Evolutionary conservation across 2,329 filamentous ascomycete species (phyloP).

Genomic region (Curvularia sp.): DNA sequence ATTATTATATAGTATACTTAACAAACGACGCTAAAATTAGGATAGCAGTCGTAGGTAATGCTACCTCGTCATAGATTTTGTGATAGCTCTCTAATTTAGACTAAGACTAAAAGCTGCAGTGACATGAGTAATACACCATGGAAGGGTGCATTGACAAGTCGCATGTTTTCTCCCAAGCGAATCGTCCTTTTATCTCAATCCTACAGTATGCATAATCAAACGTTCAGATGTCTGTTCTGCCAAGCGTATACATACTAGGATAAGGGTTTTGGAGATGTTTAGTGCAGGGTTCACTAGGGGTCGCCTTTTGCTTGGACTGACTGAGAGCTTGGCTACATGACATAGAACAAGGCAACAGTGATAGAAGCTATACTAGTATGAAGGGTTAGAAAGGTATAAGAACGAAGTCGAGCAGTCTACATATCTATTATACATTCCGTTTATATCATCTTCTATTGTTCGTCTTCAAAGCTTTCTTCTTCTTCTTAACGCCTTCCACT

Average conservation of each 20-base stretch:
- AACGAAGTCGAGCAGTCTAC: not conserved
- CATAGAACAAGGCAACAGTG: not conserved
- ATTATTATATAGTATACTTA: not conserved
- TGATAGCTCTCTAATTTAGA: no score
- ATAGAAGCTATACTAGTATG: not conserved
- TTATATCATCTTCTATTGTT: not conserved
- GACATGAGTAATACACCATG: not conserved
- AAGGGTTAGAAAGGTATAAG: not conserved
- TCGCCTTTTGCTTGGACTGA: not conserved
- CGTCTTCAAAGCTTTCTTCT: no score
- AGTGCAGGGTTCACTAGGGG: constrained; percentile 6
- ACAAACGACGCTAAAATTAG: not conserved
- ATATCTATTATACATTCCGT: no score
- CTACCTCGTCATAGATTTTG: not conserved
- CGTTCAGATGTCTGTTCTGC: constrained; percentile 3
- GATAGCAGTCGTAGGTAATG: not conserved
- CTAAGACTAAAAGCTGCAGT: not conserved
- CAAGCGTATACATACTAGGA: constrained; percentile 8
- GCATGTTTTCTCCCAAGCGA: not conserved
- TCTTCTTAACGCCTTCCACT: constrained; percentile 2
- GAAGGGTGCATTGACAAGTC: not conserved
- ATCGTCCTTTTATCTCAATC: constrained; percentile 1
- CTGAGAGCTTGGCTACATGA: not conserved
- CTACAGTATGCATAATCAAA: constrained; percentile 7
- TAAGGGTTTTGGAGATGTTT: constrained; percentile 8